A percentile compares a stretch with the other conserved stretches of the same genome.
phyloP scores from a whole-genome alignment of 805 yeast species.

The Nakazawaea wickerhamii region DNA sequence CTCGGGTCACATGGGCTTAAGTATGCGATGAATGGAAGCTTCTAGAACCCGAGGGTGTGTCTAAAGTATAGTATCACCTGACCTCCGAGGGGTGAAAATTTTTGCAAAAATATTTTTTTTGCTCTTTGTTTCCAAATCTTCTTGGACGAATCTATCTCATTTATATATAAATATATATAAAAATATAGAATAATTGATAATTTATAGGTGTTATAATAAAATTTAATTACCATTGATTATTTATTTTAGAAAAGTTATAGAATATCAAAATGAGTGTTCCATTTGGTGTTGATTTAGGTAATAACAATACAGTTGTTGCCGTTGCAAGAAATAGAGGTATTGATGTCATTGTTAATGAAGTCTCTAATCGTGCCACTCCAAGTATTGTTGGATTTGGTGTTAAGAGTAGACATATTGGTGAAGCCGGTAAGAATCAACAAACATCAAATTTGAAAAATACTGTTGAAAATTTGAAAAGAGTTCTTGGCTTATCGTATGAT shows the following conservation, averaged over 20 bases:
- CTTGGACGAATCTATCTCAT: neutral
- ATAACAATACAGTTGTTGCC: conserved; percentile 87
- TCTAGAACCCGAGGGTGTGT: conserved; percentile 3
- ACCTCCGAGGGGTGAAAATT: conserved; percentile 1
- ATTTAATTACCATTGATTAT: conserved; percentile 5
- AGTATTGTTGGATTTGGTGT: conserved; percentile 80
- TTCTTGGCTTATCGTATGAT: conserved; percentile 67
- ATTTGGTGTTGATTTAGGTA: conserved; percentile 98
- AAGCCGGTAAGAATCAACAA: conserved; percentile 93
- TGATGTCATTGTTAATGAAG: conserved; percentile 97
- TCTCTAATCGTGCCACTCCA: conserved; percentile 96
- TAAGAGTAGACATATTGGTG: conserved; percentile 91
- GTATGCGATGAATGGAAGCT: neutral
- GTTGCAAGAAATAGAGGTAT: conserved; percentile 98
- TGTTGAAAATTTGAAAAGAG: conserved; percentile 89
- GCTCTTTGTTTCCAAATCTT: neutral
- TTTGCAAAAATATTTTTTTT: neutral
- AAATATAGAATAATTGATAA: too few relatives aligned
- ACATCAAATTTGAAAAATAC: conserved; percentile 96
- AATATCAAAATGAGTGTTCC: conserved; percentile 69
- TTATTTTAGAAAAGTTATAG: neutral
- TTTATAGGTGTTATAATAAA: too few relatives aligned
- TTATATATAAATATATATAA: neutral
- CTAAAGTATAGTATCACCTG: neutral
- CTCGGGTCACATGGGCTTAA: neutral